Base-by-base conservation (phyloP, 768 basidiomycete genomes). In the Termitomyces sp. region DNA sequence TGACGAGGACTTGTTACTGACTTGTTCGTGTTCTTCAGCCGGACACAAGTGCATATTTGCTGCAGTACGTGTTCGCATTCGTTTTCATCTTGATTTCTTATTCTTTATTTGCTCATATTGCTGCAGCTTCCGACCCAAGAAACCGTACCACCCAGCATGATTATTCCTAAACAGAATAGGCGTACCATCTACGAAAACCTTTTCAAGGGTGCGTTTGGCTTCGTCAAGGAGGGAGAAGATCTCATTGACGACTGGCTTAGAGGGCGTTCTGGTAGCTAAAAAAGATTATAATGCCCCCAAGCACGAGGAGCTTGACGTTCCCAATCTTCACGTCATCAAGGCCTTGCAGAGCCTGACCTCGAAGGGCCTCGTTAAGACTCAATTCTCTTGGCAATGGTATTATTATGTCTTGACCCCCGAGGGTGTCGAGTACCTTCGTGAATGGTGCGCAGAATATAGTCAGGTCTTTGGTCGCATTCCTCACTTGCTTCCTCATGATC, bases 331-430 rank as follows among this genome's bases (percentile, higher is more conserved):
- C 62, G 85, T 85, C 60, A 85, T 86, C 74, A 86, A 86, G 74
- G 83, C 83, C 50, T 75, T 85, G 68, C 84, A 85, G 65, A 85
- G 83, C 72, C 72, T 86, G 63, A 86, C 80, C 62, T 85, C 83
- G 43, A 80, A 73, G 70, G 95, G 96, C 55, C 86, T 79, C 73
- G 94, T 98, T 78, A 98, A 98, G 85, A 99, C 97, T 64, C 96
- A 94, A 71, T 98, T 98, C 82, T 94, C 90, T 49, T 99, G 97
- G 97, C 94, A 98, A 70, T 97, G 86, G 82, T 99, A 97, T 78
- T 99, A 98, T 79, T 99, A 98, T 78, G 83, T 85, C 68, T 82
- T 99, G 68, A 99, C 95, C 66, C 87, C 93, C 52, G 97, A 98
- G 74, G 97, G 97, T 68, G 87, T 98, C 62, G 94, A 96, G 65